Percentiles rank a stretch among this genome's conserved stretches.
phyloP scores from a whole-genome alignment of 139 green algal genomes.

The Monoraphidium neglectum region DNA sequence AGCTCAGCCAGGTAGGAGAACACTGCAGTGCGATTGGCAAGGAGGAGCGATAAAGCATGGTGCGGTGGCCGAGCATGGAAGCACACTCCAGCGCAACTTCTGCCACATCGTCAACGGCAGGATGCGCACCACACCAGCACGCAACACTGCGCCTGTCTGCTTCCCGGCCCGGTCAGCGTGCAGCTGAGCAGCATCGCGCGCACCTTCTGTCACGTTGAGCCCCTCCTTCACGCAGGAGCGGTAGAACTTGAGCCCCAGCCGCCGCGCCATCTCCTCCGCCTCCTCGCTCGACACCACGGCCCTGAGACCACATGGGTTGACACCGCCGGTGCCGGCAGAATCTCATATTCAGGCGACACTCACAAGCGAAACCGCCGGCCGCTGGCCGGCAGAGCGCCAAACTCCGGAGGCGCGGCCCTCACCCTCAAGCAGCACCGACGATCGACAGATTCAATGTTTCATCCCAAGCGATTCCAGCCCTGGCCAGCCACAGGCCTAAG shows the following conservation, averaged over 20 bases:
- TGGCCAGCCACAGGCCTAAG: no score
- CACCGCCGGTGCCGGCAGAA: not conserved
- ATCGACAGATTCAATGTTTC: no score
- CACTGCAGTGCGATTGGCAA: conserved; percentile 32
- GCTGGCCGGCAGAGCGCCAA: no score
- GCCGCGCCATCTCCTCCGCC: conserved; percentile 59
- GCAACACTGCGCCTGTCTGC: no score
- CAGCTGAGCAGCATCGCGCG: no score
- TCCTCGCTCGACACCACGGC: conserved; percentile 56
- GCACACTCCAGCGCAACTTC: not conserved
- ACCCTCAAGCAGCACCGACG: conserved; percentile 7
- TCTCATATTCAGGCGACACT: no score
- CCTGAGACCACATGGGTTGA: not conserved
- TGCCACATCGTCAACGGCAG: not conserved
- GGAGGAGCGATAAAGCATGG: not conserved
- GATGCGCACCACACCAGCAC: not conserved
- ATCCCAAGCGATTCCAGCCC: no score
- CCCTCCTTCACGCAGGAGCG: conserved; percentile 79
- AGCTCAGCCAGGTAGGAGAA: conserved; percentile 67
- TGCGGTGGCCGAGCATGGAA: not conserved
- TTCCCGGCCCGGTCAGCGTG: no score
- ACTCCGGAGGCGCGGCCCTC: not conserved
- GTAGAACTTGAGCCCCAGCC: conserved; percentile 70
- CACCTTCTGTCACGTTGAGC: conserved; percentile 72
- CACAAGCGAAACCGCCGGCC: no score